These are phyloP conservation scores for Aspergillus arachidicola DNA, from an alignment of 2,329 filamentous ascomycete genomes.

Conservation along the genomic window DNA sequence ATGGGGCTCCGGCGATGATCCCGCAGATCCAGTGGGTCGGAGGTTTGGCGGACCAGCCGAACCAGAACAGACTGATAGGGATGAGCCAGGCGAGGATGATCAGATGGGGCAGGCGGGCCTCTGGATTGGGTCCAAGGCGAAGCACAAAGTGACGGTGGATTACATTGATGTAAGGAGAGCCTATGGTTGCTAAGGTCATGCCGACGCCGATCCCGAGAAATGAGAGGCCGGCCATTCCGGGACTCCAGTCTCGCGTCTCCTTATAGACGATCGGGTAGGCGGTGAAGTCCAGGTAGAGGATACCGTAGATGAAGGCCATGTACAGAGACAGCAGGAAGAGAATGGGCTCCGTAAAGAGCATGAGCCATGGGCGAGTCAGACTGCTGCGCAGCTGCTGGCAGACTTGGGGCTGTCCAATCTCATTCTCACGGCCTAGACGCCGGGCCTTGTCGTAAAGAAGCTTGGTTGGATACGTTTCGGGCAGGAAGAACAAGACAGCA, in stretches of 20 bases:
- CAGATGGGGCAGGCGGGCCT: conserved; percentile 17
- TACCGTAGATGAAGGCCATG: conserved; percentile 51
- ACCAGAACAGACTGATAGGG: conserved; percentile 21
- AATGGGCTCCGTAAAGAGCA: conserved; percentile 52
- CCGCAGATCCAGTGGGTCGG: conserved; percentile 18
- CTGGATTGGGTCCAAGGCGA: conserved; percentile 7
- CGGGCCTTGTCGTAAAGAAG: not conserved
- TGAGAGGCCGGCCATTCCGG: conserved; percentile 47
- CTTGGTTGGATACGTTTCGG: not conserved
- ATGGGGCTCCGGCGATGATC: conserved; percentile 14
- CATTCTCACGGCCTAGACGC: not conserved
- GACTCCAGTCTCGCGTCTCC: conserved; percentile 42
- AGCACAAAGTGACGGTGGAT: conserved; percentile 18
- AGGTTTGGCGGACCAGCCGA: conserved; percentile 22
- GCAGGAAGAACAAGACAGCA: not conserved
- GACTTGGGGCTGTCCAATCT: not conserved
- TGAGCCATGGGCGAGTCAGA: conserved; percentile 47
- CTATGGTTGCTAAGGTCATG: conserved; percentile 28
- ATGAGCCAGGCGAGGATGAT: conserved; percentile 20
- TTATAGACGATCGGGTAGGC: conserved; percentile 53
- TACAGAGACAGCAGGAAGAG: conserved; percentile 48
- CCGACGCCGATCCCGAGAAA: conserved; percentile 49
- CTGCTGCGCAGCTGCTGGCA: not conserved
- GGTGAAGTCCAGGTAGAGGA: conserved; percentile 52
- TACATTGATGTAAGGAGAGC: conserved; percentile 37